These are phyloP conservation scores for Lachancea dasiensis DNA, from an alignment of 805 yeast species.

Conservation along the genomic window DNA sequence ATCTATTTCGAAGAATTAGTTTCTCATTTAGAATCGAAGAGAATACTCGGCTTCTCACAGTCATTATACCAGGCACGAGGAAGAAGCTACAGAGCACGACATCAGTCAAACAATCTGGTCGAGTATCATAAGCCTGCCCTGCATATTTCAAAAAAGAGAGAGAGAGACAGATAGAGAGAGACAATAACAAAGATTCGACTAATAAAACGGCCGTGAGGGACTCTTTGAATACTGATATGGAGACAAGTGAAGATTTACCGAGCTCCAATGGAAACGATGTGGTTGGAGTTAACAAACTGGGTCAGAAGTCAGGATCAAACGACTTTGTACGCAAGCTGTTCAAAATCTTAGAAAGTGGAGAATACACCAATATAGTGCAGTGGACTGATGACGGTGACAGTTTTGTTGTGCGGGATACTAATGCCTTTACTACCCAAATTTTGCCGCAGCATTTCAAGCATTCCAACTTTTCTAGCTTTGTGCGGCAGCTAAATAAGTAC, in stretches of 20 bases:
- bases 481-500: conserved; percentile 90
- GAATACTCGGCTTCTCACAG: too few relatives aligned
- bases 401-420: conserved; percentile 84
- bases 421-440: conserved; percentile 81
- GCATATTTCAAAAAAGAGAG: too few relatives aligned
- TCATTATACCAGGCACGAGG: too few relatives aligned
- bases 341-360: conserved; percentile 78
- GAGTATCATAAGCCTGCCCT: too few relatives aligned
- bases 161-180: too few relatives aligned
- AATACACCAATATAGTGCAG: conserved; percentile 66
- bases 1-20: too few relatives aligned
- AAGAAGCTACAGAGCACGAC: too few relatives aligned
- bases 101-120: too few relatives aligned
- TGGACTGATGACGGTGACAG: conserved; percentile 87
- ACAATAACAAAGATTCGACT: too few relatives aligned
- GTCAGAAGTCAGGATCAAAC: conserved; percentile 37
- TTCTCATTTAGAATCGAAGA: too few relatives aligned
- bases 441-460: conserved; percentile 93
- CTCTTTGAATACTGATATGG: conserved; percentile 1
- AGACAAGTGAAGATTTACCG: conserved; percentile 3
- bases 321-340: conserved; percentile 76
- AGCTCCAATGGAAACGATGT: conserved; percentile 4
- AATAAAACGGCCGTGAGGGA: too few relatives aligned
- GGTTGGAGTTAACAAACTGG: not conserved
- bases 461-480: conserved; percentile 90